Conservation (phyloP, 1,284 basidiomycete genomes). For the Apiotrichum domesticum region DNA sequence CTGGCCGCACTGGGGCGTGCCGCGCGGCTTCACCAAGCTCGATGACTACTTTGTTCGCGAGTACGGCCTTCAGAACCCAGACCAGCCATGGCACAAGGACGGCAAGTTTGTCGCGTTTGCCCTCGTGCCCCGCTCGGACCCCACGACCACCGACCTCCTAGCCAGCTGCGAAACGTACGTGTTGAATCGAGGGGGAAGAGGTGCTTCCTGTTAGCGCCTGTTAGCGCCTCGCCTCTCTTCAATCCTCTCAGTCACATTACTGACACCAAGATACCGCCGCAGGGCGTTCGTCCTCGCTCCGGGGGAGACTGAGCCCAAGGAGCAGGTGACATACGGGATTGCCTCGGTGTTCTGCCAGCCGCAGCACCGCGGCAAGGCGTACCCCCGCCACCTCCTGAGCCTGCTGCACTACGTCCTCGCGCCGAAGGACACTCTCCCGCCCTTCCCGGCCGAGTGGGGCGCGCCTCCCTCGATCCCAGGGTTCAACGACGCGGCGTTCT, state of each 20-base stretch:
- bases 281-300: constrained; percentile 13
- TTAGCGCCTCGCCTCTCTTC: too few species aligned
- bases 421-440: constrained; percentile 9
- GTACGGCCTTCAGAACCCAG: background rate
- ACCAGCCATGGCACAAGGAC: background rate
- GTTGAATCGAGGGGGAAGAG: too few species aligned
- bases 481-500: constrained; percentile 14
- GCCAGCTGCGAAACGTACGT: constrained; percentile 32
- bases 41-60: background rate
- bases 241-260: background rate
- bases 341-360: constrained; percentile 31
- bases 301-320: constrained; percentile 11
- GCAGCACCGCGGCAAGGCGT: constrained; percentile 28
- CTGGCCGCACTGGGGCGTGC: constrained; percentile 2
- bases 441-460: constrained; percentile 25
- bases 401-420: constrained; percentile 30
- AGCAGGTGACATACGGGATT: constrained; percentile 27
- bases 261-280: constrained; percentile 20
- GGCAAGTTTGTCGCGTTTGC: constrained; percentile 17
- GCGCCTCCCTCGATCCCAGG: constrained; percentile 9
- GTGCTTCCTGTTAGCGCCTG: too few species aligned
- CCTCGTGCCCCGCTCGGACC: constrained; percentile 21
- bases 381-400: constrained; percentile 29
- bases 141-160: constrained; percentile 21
- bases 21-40: background rate